Evolutionary conservation across 192 early-diverging fungal genomes (phyloP).

Genomic region (Endogone sp.): DNA sequence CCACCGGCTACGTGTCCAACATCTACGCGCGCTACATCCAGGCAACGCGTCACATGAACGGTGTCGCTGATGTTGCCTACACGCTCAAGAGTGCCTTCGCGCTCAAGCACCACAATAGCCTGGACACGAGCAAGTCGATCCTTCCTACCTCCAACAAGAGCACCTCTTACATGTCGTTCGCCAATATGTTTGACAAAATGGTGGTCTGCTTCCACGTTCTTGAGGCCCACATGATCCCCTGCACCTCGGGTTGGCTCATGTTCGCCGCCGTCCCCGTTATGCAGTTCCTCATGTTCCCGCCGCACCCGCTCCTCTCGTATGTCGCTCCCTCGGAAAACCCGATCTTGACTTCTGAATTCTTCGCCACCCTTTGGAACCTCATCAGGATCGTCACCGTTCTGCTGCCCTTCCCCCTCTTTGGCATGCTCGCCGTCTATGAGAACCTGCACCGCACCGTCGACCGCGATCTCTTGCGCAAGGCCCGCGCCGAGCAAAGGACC

Average conservation of each 20-base stretch:
- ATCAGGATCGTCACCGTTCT: conserved; percentile 36
- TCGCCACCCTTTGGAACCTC: conserved; percentile 33
- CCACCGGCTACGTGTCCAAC: conserved; percentile 42
- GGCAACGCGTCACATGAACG: conserved; percentile 71
- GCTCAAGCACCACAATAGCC: too few relatives aligned
- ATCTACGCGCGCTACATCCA: conserved; percentile 63
- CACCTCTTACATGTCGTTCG: conserved; percentile 2
- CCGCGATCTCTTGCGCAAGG: conserved; percentile 37
- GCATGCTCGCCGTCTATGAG: conserved; percentile 41
- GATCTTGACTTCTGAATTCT: conserved; percentile 34
- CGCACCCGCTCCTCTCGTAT: too few relatives aligned
- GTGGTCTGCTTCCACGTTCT: conserved; percentile 35
- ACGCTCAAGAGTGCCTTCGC: conserved; percentile 35
- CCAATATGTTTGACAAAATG: conserved; percentile 26
- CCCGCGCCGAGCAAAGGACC: conserved; percentile 25
- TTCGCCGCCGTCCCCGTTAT: conserved; percentile 44
- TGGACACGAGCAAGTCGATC: conserved; percentile 3
- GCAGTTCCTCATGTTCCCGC: conserved; percentile 38
- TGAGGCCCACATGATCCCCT: conserved; percentile 47
- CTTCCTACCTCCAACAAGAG: conserved; percentile 2
- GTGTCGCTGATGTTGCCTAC: conserved; percentile 68
- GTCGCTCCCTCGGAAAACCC: too few relatives aligned
- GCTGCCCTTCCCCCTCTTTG: conserved; percentile 38
- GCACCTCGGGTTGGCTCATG: conserved; percentile 52
- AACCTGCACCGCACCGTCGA: conserved; percentile 36